Percentiles rank a stretch among this genome's conserved stretches.
These are phyloP conservation scores for Litsea cubeba DNA, from an alignment of 164 flowering plant genomes.

Conservation along the genomic window DNA sequence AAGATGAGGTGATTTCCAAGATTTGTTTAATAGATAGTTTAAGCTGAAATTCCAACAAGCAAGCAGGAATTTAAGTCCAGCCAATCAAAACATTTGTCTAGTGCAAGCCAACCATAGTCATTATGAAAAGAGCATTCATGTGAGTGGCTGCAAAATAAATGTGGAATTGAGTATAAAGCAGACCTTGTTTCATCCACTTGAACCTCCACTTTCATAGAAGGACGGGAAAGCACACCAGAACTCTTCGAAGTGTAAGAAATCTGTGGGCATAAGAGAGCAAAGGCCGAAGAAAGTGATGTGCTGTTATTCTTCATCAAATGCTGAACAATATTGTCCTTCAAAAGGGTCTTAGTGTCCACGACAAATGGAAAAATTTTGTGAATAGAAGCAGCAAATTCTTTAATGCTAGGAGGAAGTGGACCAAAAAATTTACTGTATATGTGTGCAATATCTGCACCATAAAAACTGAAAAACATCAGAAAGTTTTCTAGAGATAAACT, in stretches of 20 bases:
- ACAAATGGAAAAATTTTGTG: slow-evolving; percentile 57
- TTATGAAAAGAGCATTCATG: background rate
- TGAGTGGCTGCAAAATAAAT: background rate
- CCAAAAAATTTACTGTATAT: slow-evolving; percentile 72
- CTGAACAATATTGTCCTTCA: slow-evolving; percentile 45
- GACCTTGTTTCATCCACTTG: slow-evolving; percentile 86
- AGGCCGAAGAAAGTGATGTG: slow-evolving; percentile 78
- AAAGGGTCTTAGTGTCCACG: slow-evolving; percentile 73
- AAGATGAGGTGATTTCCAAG: too few species aligned
- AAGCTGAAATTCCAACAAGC: background rate
- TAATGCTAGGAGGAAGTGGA: slow-evolving; percentile 68
- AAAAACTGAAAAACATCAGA: background rate
- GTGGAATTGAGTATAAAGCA: slow-evolving; percentile 6
- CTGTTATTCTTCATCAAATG: slow-evolving; percentile 45
- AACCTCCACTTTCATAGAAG: slow-evolving; percentile 63
- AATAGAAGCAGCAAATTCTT: slow-evolving; percentile 60
- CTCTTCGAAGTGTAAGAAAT: slow-evolving; percentile 30
- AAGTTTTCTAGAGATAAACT: background rate
- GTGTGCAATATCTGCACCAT: slow-evolving; percentile 74
- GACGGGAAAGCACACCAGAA: slow-evolving; percentile 14
- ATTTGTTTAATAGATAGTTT: too few species aligned
- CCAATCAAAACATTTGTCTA: background rate
- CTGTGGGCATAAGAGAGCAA: slow-evolving; percentile 63
- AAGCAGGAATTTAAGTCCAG: background rate
- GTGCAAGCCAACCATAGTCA: background rate